A percentile compares a stretch with the other conserved stretches of the same genome.
Conservation (phyloP, 129 eudicot genomes). For the Pulicaria dysenterica region DNA sequence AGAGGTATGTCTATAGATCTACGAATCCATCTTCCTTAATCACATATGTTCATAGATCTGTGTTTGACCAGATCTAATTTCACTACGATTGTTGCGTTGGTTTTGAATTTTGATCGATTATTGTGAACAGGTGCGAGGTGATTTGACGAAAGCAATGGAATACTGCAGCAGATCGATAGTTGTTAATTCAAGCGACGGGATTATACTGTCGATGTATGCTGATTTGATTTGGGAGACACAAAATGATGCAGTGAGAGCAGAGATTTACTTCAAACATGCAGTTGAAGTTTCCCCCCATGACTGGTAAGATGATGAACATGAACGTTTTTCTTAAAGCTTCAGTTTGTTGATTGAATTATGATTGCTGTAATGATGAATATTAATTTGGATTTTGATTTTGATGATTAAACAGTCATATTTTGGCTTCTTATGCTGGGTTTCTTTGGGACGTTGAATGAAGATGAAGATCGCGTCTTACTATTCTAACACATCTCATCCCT, state of each 20-base stretch:
- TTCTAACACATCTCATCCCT: too few relatives aligned
- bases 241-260: slow-evolving; percentile 67
- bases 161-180: slow-evolving; percentile 80
- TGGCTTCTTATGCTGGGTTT: slow-evolving; percentile 75
- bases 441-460: slow-evolving; percentile 74
- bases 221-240: slow-evolving; percentile 74
- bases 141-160: slow-evolving; percentile 65
- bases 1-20: slow-evolving; percentile 41
- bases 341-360: too few relatives aligned
- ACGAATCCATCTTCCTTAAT: too few relatives aligned
- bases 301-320: slow-evolving; percentile 39
- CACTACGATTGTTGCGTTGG: too few relatives aligned
- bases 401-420: slow-evolving; percentile 50
- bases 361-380: too few relatives aligned
- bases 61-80: not conserved
- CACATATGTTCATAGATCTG: not conserved
- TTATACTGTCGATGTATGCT: slow-evolving; percentile 63
- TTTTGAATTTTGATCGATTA: slow-evolving; percentile 8
- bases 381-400: not conserved
- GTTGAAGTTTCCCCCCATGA: slow-evolving; percentile 71
- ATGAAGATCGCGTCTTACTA: slow-evolving; percentile 25
- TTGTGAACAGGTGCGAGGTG: slow-evolving; percentile 54
- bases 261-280: slow-evolving; percentile 75
- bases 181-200: slow-evolving; percentile 71
- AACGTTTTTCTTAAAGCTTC: not conserved